Percentiles rank a stretch among this genome's conserved stretches.
Conservation (phyloP, 2,329 filamentous ascomycete species). For the Exophiala bonariae region DNA sequence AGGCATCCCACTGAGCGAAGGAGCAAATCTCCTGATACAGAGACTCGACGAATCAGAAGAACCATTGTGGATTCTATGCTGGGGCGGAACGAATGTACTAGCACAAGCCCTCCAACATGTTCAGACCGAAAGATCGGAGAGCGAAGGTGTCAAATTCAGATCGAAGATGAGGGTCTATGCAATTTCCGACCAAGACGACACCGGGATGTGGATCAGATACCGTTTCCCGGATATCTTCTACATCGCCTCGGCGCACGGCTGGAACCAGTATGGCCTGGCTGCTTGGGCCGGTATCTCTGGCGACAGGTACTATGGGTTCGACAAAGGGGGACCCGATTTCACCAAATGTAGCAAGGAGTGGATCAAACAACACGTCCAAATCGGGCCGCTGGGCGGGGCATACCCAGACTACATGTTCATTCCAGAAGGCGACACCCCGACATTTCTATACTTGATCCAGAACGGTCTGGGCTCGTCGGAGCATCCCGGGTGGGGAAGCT, state of each 20-base stretch:
- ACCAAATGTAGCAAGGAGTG: constrained; percentile 51
- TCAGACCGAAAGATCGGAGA: constrained; percentile 30
- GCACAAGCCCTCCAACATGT: constrained; percentile 50
- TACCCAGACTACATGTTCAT: constrained; percentile 54
- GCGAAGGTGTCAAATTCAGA: constrained; percentile 38
- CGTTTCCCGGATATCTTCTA: constrained; percentile 58
- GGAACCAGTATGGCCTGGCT: constrained; percentile 55
- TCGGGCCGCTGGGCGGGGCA: constrained; percentile 46
- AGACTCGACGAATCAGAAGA: constrained; percentile 40
- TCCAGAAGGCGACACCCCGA: constrained; percentile 52
- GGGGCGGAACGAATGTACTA: constrained; percentile 56
- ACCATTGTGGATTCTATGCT: constrained; percentile 54
- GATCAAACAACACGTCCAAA: constrained; percentile 56
- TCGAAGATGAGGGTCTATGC: constrained; percentile 53
- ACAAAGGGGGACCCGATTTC: constrained; percentile 50
- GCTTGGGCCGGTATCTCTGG: constrained; percentile 59
- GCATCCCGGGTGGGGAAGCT: constrained; percentile 43
- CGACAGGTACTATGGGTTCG: constrained; percentile 48
- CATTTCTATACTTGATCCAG: constrained; percentile 42
- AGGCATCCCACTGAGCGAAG: constrained; percentile 40
- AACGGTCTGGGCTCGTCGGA: constrained; percentile 43
- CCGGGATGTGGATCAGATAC: constrained; percentile 56
- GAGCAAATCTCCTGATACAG: constrained; percentile 46
- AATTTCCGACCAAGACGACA: constrained; percentile 62
- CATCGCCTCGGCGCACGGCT: constrained; percentile 57